These are phyloP conservation scores for Aspergillus diversus DNA, from an alignment of 495 filamentous ascomycete genomes.

Conservation along the genomic window DNA sequence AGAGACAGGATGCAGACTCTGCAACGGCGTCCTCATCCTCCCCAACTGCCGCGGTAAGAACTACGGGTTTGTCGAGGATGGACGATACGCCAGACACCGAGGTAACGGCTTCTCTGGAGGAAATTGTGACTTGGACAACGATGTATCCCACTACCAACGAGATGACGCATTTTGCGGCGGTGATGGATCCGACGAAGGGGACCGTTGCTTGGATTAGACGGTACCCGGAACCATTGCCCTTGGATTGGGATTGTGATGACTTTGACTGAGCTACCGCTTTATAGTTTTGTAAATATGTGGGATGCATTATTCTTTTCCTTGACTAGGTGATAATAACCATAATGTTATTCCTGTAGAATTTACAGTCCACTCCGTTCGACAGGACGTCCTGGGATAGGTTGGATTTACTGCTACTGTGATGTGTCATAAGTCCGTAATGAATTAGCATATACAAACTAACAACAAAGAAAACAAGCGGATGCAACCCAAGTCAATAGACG, in stretches of 20 bases:
- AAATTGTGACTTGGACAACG: constrained; percentile 47
- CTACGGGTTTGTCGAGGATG: neutral
- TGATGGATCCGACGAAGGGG: constrained; percentile 55
- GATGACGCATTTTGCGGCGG: constrained; percentile 53
- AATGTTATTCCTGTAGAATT: neutral
- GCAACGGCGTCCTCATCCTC: neutral
- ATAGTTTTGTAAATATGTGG: no score
- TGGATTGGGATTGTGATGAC: neutral
- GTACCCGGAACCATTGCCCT: constrained; percentile 30
- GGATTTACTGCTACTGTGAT: neutral
- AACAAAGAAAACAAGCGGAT: constrained; percentile 36
- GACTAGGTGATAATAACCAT: neutral
- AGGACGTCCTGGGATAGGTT: neutral
- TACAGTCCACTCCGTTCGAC: neutral
- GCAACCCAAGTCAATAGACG: constrained; percentile 40
- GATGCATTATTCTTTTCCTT: no score
- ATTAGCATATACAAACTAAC: constrained; percentile 36
- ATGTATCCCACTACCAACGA: constrained; percentile 56
- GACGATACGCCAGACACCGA: constrained; percentile 9
- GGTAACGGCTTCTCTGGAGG: constrained; percentile 30
- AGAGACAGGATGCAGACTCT: constrained; percentile 1
- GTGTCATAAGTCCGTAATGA: constrained; percentile 26
- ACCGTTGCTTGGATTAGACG: constrained; percentile 45
- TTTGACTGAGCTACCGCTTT: neutral
- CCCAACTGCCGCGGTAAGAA: neutral